Percentiles rank a stretch among this genome's conserved stretches.
Conservation (phyloP, 1,284 basidiomycete species). For the Afroboletus lepidellus region DNA sequence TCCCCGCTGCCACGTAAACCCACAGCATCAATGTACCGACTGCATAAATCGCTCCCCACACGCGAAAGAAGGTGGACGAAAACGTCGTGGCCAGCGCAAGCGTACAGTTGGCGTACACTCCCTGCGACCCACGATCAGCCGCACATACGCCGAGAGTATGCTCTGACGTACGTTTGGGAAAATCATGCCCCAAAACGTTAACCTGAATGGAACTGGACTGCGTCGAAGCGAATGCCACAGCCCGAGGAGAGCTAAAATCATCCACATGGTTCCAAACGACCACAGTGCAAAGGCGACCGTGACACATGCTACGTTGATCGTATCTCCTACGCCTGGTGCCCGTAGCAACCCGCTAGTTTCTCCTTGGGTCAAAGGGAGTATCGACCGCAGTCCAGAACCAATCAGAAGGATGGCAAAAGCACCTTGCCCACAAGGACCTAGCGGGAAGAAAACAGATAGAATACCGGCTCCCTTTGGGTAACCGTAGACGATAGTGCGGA, state of each 20-base stretch:
- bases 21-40: slow-evolving; percentile 54
- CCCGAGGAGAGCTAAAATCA: slow-evolving; percentile 47
- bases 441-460: slow-evolving; percentile 58
- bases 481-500: slow-evolving; percentile 48
- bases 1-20: slow-evolving; percentile 48
- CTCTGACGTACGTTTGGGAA: slow-evolving; percentile 55
- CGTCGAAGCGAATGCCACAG: slow-evolving; percentile 41
- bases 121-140: slow-evolving; percentile 32
- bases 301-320: slow-evolving; percentile 44
- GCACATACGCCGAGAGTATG: neutral
- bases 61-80: slow-evolving; percentile 50
- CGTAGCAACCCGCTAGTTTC: slow-evolving; percentile 27
- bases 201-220: slow-evolving; percentile 43
- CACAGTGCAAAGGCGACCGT: slow-evolving; percentile 51
- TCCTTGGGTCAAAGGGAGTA: slow-evolving; percentile 36
- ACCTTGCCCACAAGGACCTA: slow-evolving; percentile 62
- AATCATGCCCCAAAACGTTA: slow-evolving; percentile 58
- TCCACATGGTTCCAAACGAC: slow-evolving; percentile 55
- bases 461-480: slow-evolving; percentile 47
- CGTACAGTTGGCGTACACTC: slow-evolving; percentile 66
- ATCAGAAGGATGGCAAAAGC: slow-evolving; percentile 48
- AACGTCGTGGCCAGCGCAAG: slow-evolving; percentile 52
- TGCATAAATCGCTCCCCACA: slow-evolving; percentile 56
- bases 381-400: slow-evolving; percentile 40
- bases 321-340: slow-evolving; percentile 35